phyloP scores from a whole-genome alignment of 1,284 basidiomycete species.

The Apiotrichum montevideense region DNA sequence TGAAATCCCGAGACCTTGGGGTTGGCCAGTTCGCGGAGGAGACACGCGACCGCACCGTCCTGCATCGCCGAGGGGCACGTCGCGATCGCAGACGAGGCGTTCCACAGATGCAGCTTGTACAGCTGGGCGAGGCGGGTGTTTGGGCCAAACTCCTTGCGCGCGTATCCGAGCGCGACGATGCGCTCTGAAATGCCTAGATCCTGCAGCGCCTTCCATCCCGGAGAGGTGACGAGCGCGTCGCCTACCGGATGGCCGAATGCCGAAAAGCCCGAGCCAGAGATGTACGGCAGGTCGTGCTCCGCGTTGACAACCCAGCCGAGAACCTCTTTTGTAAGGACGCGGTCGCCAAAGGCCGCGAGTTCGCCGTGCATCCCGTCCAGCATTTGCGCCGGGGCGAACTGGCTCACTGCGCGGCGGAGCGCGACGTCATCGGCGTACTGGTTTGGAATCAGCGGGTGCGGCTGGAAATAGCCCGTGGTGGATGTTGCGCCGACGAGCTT shows the following conservation, averaged over 20 bases:
- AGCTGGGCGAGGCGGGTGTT: conserved; percentile 9
- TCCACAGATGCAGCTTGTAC: conserved; percentile 9
- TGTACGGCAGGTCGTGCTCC: conserved; percentile 10
- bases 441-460: conserved; percentile 5
- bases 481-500: conserved; percentile 5
- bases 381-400: conserved; percentile 2
- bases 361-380: not conserved
- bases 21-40: conserved; percentile 2
- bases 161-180: conserved; percentile 13
- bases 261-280: conserved; percentile 6
- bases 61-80: conserved; percentile 14
- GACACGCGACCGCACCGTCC: conserved; percentile 12
- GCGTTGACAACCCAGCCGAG: conserved; percentile 5
- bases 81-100: not conserved
- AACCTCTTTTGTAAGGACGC: not conserved
- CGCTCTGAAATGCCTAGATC: conserved; percentile 5
- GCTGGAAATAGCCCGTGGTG: conserved; percentile 14
- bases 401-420: not conserved
- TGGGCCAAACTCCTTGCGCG: not conserved
- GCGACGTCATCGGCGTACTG: conserved; percentile 8
- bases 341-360: conserved; percentile 2
- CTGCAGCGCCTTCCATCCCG: conserved; percentile 18
- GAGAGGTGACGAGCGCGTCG: conserved; percentile 9
- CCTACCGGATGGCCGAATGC: conserved; percentile 6
- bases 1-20: not conserved